Conservation (phyloP, 116 monocot genomes). For the Posidonia oceanica region DNA sequence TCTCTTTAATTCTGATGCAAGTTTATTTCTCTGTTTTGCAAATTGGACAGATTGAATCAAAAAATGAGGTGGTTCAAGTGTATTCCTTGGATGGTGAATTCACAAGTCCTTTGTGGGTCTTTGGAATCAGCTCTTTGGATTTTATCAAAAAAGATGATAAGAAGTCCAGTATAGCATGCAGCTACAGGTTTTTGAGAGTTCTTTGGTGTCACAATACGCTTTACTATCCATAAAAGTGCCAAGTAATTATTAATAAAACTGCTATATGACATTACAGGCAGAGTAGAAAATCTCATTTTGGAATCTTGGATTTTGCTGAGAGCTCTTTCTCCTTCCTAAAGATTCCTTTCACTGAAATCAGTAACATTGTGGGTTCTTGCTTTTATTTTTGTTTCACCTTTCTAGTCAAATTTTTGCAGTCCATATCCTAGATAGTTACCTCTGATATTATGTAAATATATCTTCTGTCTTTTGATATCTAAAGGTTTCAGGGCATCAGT, state of each 20-base stretch:
- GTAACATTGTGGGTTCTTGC: constrained; percentile 49
- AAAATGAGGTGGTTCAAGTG: constrained; percentile 48
- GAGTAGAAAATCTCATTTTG: constrained; percentile 73
- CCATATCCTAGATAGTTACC: not conserved
- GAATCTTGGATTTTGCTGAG: constrained; percentile 43
- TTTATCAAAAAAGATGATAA: constrained; percentile 37
- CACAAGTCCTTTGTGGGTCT: constrained; percentile 81
- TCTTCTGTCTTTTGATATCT: not conserved
- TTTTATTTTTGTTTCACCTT: not conserved
- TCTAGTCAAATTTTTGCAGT: not conserved
- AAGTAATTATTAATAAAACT: constrained; percentile 2
- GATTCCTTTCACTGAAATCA: constrained; percentile 64
- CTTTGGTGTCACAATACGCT: not conserved
- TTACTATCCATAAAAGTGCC: not conserved
- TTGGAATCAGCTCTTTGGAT: constrained; percentile 87
- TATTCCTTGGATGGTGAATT: constrained; percentile 89
- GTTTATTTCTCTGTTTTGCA: constrained; percentile 5
- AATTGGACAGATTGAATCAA: constrained; percentile 53
- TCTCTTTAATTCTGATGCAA: not conserved
- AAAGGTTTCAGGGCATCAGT: constrained; percentile 23
- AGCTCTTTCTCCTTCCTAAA: constrained; percentile 58
- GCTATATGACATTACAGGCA: constrained; percentile 35
- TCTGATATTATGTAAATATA: not conserved
- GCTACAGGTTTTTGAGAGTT: constrained; percentile 52
- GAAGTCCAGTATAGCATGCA: constrained; percentile 39